Base-by-base conservation (phyloP, 495 filamentous ascomycete species). In the Penicillium crystallinum region DNA sequence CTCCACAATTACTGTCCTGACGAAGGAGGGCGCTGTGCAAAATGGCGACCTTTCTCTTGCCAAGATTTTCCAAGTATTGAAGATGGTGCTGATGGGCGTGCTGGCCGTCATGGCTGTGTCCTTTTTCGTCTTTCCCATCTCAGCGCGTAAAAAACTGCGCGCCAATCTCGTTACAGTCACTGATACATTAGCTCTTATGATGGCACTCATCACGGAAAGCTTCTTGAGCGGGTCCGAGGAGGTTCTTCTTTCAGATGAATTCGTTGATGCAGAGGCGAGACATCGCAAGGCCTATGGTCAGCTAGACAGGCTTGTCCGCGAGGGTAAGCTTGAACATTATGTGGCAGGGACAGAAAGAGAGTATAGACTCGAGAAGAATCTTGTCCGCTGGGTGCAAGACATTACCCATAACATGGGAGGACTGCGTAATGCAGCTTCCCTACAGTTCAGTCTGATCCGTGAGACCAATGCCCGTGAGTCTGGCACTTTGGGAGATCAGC, bases 391-490 rank as follows among this genome's bases (percentile, higher is more conserved):
- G 56, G 81, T 96, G 70, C 89, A 96, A 58, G 84, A 84, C 37
- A 80, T 98, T 34, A 83, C 88, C 10, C 93, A 98, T 63, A 89
- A 90, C 57, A 83, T 97, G 54, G 92, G 93, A 60, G 93, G 92
- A 3, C 71, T 98, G 63, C 81, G 90, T 42, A 95, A 90, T 71
- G 90, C 93, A 31, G 90, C 93, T 18, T 79, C 83, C 15, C 88
- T 91, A 7, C 93, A 98, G 61, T 96, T 97, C 59, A 80, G 83
- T 29, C 77, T 97, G 22, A 73, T 96, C 21, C 80, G 80, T 53
- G 85, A 91, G 56, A 72, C 81, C 1, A 65, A 68, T 49, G 56
- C 54, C 39, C 36, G 52, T 23, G 63, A 62, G 25, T 54, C 63
- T 23, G 30, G 37, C 11, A 53, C 53, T 5, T 43, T 45, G 11